These are phyloP conservation scores for Conidiobolus incongruus DNA, from an alignment of 371 early-diverging fungal species.

Conservation along the genomic window DNA sequence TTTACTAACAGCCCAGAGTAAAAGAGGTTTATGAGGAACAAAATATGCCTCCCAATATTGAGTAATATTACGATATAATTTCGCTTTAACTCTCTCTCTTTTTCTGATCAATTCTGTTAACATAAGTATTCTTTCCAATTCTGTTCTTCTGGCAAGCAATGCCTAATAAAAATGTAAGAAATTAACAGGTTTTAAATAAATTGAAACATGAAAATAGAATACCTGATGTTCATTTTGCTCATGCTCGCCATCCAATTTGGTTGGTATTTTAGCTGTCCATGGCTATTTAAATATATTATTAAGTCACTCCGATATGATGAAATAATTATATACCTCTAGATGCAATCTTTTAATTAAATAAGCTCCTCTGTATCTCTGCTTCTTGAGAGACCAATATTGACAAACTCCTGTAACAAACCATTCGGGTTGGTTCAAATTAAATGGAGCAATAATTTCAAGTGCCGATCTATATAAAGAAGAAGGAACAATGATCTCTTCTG, in stretches of 20 bases:
- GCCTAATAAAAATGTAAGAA: too few species aligned
- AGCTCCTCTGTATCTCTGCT: conserved; percentile 65
- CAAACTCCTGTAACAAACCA: conserved; percentile 39
- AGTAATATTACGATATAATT: conserved; percentile 15
- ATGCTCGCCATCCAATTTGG: conserved; percentile 15
- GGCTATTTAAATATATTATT: conserved; percentile 22
- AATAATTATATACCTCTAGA: conserved; percentile 36
- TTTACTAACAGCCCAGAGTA: not conserved
- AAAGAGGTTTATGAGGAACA: conserved; percentile 39
- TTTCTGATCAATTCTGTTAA: conserved; percentile 67
- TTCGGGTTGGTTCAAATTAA: conserved; percentile 21
- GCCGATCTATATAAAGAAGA: conserved; percentile 36
- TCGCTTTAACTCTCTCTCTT: conserved; percentile 66
- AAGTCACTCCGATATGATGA: not conserved
- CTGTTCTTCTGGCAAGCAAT: conserved; percentile 17
- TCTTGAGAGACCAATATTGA: conserved; percentile 86
- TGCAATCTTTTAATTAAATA: conserved; percentile 86
- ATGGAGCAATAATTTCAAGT: conserved; percentile 19
- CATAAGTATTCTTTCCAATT: conserved; percentile 70
- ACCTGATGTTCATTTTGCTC: not conserved
- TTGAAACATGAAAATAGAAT: not conserved
- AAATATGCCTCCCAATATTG: conserved; percentile 36
- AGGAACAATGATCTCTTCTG: conserved; percentile 42
- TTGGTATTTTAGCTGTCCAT: conserved; percentile 65
- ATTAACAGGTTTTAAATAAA: too few species aligned